Conservation (phyloP, 2,329 filamentous ascomycete genomes). For the Penicillium concentricum region DNA sequence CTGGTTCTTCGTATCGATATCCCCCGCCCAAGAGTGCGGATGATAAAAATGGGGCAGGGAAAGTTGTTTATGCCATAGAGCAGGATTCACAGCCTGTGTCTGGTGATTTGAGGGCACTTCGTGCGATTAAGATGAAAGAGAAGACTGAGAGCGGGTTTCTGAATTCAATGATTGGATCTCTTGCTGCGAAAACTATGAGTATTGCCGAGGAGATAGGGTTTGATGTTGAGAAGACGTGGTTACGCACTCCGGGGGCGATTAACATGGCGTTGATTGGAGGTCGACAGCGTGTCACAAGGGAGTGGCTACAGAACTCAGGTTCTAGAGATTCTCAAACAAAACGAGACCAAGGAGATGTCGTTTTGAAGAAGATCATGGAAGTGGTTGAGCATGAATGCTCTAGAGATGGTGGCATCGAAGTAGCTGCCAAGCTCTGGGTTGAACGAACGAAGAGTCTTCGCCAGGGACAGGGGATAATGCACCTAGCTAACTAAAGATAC, state of each 20-base stretch:
- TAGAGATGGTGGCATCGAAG: conserved; percentile 45
- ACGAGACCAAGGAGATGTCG: background rate
- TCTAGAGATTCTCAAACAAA: background rate
- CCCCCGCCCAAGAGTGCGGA: conserved; percentile 37
- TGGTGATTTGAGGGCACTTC: conserved; percentile 44
- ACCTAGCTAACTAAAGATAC: conserved; percentile 6
- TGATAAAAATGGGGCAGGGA: conserved; percentile 11
- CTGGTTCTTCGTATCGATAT: conserved; percentile 68
- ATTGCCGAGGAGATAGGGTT: conserved; percentile 73
- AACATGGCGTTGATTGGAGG: conserved; percentile 77
- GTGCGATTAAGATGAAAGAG: conserved; percentile 35
- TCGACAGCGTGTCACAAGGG: background rate
- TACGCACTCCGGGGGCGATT: conserved; percentile 88
- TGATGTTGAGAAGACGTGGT: conserved; percentile 74
- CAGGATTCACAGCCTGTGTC: conserved; percentile 31
- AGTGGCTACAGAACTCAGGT: background rate
- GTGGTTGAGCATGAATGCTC: conserved; percentile 58
- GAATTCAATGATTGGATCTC: conserved; percentile 74
- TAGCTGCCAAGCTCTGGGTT: conserved; percentile 52
- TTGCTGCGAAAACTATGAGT: conserved; percentile 73
- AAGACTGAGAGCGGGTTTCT: conserved; percentile 35
- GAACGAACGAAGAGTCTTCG: conserved; percentile 51
- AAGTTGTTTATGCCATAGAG: conserved; percentile 8
- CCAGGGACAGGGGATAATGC: conserved; percentile 45
- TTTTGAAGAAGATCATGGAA: conserved; percentile 54